Evolutionary conservation across 345 rosid species (phyloP), one percentile per base, ranked within the genome.

Genomic region (Firmiana major): DNA sequence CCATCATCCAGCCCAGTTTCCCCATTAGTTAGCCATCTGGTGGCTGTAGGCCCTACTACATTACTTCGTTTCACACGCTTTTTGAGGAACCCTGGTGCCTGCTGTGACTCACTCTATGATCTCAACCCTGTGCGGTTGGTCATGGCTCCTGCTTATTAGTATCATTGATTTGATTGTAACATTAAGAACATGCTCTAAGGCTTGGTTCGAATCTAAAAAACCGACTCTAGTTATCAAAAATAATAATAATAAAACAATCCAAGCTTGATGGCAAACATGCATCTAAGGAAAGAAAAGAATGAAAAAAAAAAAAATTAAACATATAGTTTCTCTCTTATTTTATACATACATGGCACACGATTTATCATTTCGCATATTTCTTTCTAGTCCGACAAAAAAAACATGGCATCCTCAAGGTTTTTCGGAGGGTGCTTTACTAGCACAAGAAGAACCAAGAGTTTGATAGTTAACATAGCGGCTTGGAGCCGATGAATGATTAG

Each of bases 381-480:
- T 70, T 10, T 42, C 36, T 72, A 55, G 26, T 15, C n/a, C 21
- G 28, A 45, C 36, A 7, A 26, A 74, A 38, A 40, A 0, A 21
- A 43, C 42, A 17, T 11, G 42, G 1, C 26, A 36, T 75, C 15
- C 15, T 78, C 69, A 81, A 19, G 79, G 82, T 65, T 21, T 48
- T 71, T 9, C 7, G 7, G 64, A 7, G 12, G 31, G 69, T 4
- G 49, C 1, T 59, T 17, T 49, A 0, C 74, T 71, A 11, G 84
- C 80, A 73, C 94, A 92, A 5, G 80, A 82, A 60, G 81, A 84
- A 48, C 93, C 89, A 75, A 93, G 87, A 26, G 98, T 87, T 49
- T 87, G 87, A 63, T 85, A 86, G 81, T 96, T 96, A 15, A 87
- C 94, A 63, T 73, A 91, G 81, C 99, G 92, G 77, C 98, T 93